Evolutionary conservation across 2,329 filamentous ascomycete genomes (phyloP).

Genomic region (Stagonosporopsis vannaccii): DNA sequence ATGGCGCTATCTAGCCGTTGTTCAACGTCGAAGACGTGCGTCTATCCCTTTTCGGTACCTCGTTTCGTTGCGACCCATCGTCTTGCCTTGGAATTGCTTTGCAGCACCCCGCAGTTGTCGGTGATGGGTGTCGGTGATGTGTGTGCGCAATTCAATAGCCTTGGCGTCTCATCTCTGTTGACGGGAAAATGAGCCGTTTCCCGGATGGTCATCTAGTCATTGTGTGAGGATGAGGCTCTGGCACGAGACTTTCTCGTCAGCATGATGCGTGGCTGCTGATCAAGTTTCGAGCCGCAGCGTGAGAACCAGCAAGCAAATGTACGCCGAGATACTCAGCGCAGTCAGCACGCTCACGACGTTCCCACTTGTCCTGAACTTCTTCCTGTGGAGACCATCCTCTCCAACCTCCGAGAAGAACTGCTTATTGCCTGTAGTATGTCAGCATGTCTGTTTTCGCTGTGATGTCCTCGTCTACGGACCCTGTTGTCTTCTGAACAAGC

Average conservation of each 20-base stretch:
- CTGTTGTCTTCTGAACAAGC: slow-evolving; percentile 85
- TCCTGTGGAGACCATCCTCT: slow-evolving; percentile 66
- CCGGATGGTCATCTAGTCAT: neutral
- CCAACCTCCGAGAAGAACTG: slow-evolving; percentile 82
- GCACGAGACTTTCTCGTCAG: slow-evolving; percentile 4
- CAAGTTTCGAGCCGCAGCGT: slow-evolving; percentile 58
- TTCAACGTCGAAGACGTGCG: neutral
- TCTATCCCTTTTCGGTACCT: neutral
- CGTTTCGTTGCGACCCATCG: slow-evolving; percentile 1
- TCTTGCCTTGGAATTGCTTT: neutral
- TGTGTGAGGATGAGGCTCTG: neutral
- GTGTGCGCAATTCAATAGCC: neutral
- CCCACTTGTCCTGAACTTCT: slow-evolving; percentile 70
- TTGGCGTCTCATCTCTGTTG: slow-evolving; percentile 2
- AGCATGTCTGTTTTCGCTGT: slow-evolving; percentile 10
- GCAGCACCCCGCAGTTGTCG: neutral
- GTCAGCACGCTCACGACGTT: slow-evolving; percentile 71
- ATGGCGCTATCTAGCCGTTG: slow-evolving; percentile 4
- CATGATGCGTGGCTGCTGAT: slow-evolving; percentile 18
- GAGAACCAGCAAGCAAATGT: slow-evolving; percentile 65
- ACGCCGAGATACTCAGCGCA: slow-evolving; percentile 67
- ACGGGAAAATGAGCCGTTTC: slow-evolving; percentile 9
- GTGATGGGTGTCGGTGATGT: neutral
- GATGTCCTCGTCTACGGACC: slow-evolving; percentile 46
- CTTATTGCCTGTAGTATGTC: slow-evolving; percentile 66